Percentiles rank a stretch among this genome's conserved stretches.
Conservation (phyloP, 148 eudicot genomes). For the Agrostemma githago region DNA sequence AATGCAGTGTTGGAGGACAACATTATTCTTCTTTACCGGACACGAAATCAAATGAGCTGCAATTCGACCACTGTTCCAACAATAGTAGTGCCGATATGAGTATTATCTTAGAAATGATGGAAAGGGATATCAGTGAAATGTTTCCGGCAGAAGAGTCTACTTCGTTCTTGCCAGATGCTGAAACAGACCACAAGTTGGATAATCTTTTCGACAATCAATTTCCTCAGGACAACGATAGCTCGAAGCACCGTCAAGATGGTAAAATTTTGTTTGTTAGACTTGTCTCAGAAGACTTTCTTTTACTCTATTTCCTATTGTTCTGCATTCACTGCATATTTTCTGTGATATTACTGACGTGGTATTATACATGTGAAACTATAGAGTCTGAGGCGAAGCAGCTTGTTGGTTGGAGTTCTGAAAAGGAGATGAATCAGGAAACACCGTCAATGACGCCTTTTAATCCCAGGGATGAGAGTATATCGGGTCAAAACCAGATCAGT, state of each 20-base stretch:
- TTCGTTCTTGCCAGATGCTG: background rate
- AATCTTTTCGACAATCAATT: background rate
- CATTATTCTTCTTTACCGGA: background rate
- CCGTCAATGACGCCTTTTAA: background rate
- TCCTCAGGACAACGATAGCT: slow-evolving; percentile 21
- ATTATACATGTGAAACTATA: slow-evolving; percentile 2
- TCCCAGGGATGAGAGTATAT: background rate
- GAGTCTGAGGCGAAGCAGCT: background rate
- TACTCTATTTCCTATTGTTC: background rate
- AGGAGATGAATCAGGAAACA: background rate
- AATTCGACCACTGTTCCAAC: background rate
- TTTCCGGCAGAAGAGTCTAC: slow-evolving; percentile 2
- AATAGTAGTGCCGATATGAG: slow-evolving; percentile 4
- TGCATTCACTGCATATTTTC: background rate
- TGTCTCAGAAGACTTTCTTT: background rate
- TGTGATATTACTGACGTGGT: background rate
- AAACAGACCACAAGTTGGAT: background rate
- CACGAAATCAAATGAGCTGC: background rate
- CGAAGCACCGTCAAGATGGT: background rate
- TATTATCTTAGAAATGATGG: background rate
- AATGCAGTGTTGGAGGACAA: background rate
- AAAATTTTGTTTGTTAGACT: slow-evolving; percentile 14
- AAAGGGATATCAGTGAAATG: slow-evolving; percentile 7
- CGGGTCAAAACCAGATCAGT: background rate
- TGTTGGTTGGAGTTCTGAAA: background rate